A percentile compares a stretch with the other conserved stretches of the same genome.
Conservation (phyloP, 352 stramenopile species). For the Phytophthora chlamydospora region DNA sequence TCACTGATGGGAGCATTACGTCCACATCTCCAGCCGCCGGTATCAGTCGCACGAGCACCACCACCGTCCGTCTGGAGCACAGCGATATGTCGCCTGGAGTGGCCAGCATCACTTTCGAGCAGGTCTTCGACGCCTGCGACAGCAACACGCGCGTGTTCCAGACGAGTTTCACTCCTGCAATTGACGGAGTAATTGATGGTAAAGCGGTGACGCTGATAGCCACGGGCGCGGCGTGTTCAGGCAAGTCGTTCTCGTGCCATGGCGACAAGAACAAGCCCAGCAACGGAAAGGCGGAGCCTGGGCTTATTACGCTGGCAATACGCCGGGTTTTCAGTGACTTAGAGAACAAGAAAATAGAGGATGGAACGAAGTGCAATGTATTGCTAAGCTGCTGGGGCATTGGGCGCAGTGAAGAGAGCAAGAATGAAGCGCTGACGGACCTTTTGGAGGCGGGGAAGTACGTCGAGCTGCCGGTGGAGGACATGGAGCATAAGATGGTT, state of each 20-base stretch:
- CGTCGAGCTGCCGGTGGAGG: not conserved
- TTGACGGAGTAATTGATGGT: constrained; percentile 39
- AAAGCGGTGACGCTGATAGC: constrained; percentile 48
- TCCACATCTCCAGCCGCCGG: constrained; percentile 14
- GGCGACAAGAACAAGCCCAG: constrained; percentile 35
- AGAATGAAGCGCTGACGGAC: constrained; percentile 21
- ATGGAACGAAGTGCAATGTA: constrained; percentile 19
- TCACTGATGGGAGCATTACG: constrained; percentile 23
- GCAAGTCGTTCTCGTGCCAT: constrained; percentile 74
- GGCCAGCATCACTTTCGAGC: constrained; percentile 79
- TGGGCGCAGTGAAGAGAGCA: not conserved
- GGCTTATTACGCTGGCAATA: constrained; percentile 46
- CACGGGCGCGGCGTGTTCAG: constrained; percentile 47
- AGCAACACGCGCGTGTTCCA: constrained; percentile 50
- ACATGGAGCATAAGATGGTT: constrained; percentile 32
- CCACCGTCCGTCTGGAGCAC: constrained; percentile 73
- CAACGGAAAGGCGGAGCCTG: constrained; percentile 13
- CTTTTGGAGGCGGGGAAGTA: constrained; percentile 9
- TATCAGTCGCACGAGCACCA: constrained; percentile 64
- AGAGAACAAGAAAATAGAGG: not conserved
- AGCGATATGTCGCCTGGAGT: constrained; percentile 78
- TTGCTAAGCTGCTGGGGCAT: constrained; percentile 35
- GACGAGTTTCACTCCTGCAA: constrained; percentile 37
- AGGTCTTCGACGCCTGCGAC: constrained; percentile 61
- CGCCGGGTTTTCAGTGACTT: constrained; percentile 42